Percentiles rank a stretch among this genome's conserved stretches.
Evolutionary conservation across 139 green algal species (phyloP).

Genomic region (Chlorella sp.): DNA sequence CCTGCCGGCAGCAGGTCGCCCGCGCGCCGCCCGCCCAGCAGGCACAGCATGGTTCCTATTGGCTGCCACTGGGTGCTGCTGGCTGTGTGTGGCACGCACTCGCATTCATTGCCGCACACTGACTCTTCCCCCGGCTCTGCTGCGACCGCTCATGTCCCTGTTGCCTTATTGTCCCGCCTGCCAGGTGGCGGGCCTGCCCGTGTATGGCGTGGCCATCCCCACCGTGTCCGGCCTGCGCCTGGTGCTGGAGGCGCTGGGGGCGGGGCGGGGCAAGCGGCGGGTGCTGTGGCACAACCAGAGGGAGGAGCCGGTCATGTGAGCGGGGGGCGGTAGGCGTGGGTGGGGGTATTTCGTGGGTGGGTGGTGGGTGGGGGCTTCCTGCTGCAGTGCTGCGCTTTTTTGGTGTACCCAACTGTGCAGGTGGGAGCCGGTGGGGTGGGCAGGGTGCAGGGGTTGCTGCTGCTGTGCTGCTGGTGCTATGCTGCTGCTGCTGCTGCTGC

Average conservation of each 20-base stretch:
- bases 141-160: too few relatives aligned
- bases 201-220: conserved; percentile 95
- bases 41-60: too few relatives aligned
- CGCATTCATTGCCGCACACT: too few relatives aligned
- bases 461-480: neutral
- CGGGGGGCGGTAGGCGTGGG: too few relatives aligned
- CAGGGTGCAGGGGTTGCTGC: neutral
- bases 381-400: neutral
- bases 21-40: too few relatives aligned
- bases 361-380: neutral
- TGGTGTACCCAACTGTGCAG: neutral
- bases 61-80: too few relatives aligned
- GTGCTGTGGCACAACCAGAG: conserved; percentile 96
- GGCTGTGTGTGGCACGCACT: too few relatives aligned
- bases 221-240: conserved; percentile 84
- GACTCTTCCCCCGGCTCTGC: too few relatives aligned
- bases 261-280: conserved; percentile 57
- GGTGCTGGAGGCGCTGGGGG: conserved; percentile 81
- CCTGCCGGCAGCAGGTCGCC: too few relatives aligned
- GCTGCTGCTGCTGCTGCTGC: neutral
- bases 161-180: neutral
- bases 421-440: neutral
- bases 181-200: conserved; percentile 84
- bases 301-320: conserved; percentile 92
- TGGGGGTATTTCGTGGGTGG: neutral